phyloP scores from a whole-genome alignment of 768 basidiomycete genomes.

The Gymnopilus dilepis region DNA sequence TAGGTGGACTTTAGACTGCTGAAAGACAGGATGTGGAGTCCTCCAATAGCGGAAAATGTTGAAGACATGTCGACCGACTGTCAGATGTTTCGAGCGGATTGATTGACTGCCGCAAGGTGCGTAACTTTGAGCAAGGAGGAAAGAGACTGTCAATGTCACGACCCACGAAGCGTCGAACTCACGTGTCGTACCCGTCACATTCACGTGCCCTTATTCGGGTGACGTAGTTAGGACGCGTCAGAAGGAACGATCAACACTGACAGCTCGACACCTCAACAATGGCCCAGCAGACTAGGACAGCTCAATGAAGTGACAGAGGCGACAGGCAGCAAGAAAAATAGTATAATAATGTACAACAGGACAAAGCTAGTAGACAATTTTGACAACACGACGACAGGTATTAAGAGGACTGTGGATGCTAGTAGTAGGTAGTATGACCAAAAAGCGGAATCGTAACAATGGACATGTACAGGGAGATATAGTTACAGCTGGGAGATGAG shows the following conservation, averaged over 20 bases:
- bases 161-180: neutral
- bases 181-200: constrained; percentile 15
- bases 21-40: neutral
- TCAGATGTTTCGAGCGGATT: too few relatives aligned
- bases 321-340: neutral
- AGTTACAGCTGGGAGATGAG: constrained; percentile 3
- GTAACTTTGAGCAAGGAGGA: too few relatives aligned
- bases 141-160: neutral
- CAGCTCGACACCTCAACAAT: neutral
- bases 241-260: neutral
- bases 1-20: neutral
- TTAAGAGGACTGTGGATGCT: constrained; percentile 1
- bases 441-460: constrained; percentile 2
- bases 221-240: constrained; percentile 8
- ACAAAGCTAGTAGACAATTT: neutral
- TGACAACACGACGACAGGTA: neutral
- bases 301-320: neutral
- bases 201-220: constrained; percentile 17
- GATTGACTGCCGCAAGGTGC: too few relatives aligned
- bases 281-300: neutral
- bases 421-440: neutral
- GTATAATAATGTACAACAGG: constrained; percentile 5
- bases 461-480: constrained; percentile 5
- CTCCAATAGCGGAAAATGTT: neutral
- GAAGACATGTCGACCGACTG: neutral